Conservation (phyloP, 1,284 basidiomycete species). For the Ustilago crameri region DNA sequence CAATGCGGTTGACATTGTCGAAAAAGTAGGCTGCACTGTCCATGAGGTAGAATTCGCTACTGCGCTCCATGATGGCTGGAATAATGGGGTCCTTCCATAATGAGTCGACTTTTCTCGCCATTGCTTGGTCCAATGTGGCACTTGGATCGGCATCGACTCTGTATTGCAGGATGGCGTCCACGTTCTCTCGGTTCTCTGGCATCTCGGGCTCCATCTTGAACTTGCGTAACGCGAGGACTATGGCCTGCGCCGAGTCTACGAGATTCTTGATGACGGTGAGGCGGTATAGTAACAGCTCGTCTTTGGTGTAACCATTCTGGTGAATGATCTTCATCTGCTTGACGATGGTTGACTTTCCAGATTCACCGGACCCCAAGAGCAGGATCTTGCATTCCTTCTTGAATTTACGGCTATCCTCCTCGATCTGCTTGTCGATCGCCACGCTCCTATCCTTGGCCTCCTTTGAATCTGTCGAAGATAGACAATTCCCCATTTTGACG, state of each 20-base stretch:
- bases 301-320: slow-evolving; percentile 85
- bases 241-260: slow-evolving; percentile 79
- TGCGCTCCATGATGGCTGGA: slow-evolving; percentile 83
- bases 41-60: slow-evolving; percentile 93
- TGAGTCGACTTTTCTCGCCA: slow-evolving; percentile 79
- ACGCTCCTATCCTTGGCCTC: slow-evolving; percentile 65
- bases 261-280: slow-evolving; percentile 74
- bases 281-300: slow-evolving; percentile 83
- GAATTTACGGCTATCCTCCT: slow-evolving; percentile 74
- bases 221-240: slow-evolving; percentile 89
- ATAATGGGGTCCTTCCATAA: slow-evolving; percentile 93
- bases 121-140: slow-evolving; percentile 69
- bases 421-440: slow-evolving; percentile 72
- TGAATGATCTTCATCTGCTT: slow-evolving; percentile 99
- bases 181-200: slow-evolving; percentile 75
- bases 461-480: slow-evolving; percentile 60
- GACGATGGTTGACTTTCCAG: slow-evolving; percentile 94
- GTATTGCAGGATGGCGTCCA: slow-evolving; percentile 72
- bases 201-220: slow-evolving; percentile 84
- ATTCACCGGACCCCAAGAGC: slow-evolving; percentile 84
- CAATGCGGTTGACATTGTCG: slow-evolving; percentile 83
- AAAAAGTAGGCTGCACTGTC: slow-evolving; percentile 96
- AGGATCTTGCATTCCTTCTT: slow-evolving; percentile 95
- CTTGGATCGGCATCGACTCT: slow-evolving; percentile 63
- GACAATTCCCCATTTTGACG: slow-evolving; percentile 57